These are phyloP conservation scores for Maudiozyma saulgeensis DNA, from an alignment of 805 yeast genomes.

Conservation along the genomic window DNA sequence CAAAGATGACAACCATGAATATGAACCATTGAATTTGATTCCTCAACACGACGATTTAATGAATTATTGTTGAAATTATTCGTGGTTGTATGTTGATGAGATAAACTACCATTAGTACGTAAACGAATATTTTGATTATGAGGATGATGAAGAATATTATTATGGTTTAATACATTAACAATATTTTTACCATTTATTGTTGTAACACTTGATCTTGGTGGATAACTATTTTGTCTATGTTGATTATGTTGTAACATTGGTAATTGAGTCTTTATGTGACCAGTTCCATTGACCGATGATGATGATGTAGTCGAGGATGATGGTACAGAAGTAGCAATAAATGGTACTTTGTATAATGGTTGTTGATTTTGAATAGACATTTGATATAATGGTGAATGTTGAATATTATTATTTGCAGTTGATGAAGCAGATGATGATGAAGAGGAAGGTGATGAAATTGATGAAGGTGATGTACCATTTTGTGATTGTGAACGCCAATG, in stretches of 20 bases:
- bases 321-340: background rate
- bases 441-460: too few species aligned
- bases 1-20: constrained; percentile 25
- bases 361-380: background rate
- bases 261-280: background rate
- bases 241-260: background rate
- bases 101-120: background rate
- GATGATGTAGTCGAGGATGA: constrained; percentile 3
- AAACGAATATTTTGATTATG: background rate
- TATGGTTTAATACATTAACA: background rate
- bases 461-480: too few species aligned
- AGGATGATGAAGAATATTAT: background rate
- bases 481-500: background rate
- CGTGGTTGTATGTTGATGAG: background rate
- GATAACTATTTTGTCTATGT: background rate
- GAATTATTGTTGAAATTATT: background rate
- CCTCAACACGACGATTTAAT: background rate
- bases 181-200: background rate
- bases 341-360: background rate
- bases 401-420: background rate
- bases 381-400: background rate
- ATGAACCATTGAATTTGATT: background rate
- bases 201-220: background rate
- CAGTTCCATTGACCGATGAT: background rate
- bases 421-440: too few species aligned